phyloP scores from a whole-genome alignment of 1,139 yeast genomes.

The Blastobotrys petasosporus region DNA sequence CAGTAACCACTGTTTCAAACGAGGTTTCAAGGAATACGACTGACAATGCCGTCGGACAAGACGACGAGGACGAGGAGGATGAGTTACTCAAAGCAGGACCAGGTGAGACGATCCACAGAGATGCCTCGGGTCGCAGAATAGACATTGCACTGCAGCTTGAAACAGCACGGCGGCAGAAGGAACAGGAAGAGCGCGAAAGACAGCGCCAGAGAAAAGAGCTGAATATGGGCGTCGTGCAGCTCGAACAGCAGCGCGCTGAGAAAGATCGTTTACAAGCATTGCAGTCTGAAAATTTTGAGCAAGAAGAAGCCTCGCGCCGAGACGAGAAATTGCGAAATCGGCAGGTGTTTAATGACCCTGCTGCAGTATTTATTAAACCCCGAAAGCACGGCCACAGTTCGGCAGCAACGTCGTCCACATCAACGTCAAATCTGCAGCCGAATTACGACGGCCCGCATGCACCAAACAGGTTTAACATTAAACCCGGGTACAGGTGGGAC shows the following conservation, averaged over 20 bases:
- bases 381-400: conserved; percentile 6
- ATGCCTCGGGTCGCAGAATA: conserved; percentile 48
- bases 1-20: not conserved
- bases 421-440: conserved; percentile 21
- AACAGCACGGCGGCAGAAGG: conserved; percentile 27
- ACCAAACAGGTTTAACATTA: conserved; percentile 66
- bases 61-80: not conserved
- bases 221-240: conserved; percentile 45
- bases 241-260: conserved; percentile 26
- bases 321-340: conserved; percentile 35
- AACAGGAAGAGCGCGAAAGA: conserved; percentile 29
- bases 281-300: conserved; percentile 31
- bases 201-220: conserved; percentile 33
- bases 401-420: not conserved
- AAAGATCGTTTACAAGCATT: conserved; percentile 31
- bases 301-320: conserved; percentile 38
- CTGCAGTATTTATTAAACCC: conserved; percentile 41
- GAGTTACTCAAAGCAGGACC: conserved; percentile 10
- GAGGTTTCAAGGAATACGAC: conserved; percentile 43
- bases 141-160: conserved; percentile 37
- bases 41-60: conserved; percentile 22
- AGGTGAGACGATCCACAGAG: conserved; percentile 52
- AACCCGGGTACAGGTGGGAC: conserved; percentile 87
- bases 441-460: conserved; percentile 49
- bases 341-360: conserved; percentile 64